phyloP scores from a whole-genome alignment of 2,329 filamentous ascomycete genomes.

The Diaporthe sp. region DNA sequence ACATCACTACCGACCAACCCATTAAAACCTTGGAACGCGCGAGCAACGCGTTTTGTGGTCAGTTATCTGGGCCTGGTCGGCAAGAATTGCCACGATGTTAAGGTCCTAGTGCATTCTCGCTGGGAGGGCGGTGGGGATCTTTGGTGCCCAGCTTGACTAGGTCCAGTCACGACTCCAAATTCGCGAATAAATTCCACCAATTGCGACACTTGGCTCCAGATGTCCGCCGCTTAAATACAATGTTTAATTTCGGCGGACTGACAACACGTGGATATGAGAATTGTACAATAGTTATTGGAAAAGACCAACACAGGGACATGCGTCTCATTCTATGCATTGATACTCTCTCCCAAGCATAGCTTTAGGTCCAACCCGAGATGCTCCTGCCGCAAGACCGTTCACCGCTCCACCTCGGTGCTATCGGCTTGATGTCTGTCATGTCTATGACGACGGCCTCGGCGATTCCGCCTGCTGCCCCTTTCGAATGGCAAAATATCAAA shows the following conservation, averaged over 20 bases:
- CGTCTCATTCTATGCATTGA: background rate
- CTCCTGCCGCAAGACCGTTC: background rate
- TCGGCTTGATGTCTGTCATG: background rate
- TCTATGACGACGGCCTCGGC: background rate
- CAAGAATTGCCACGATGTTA: conserved; percentile 5
- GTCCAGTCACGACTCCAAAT: conserved; percentile 8
- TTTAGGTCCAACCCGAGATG: background rate
- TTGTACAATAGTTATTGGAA: background rate
- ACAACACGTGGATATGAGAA: background rate
- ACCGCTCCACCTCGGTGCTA: background rate
- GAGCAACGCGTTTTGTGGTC: background rate
- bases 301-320: background rate
- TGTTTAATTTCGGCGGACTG: background rate
- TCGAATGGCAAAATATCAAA: conserved; percentile 45
- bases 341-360: background rate
- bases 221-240: background rate
- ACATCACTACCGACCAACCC: background rate
- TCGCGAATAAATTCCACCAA: conserved; percentile 21
- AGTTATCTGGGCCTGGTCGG: background rate
- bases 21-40: background rate
- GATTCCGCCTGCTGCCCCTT: background rate
- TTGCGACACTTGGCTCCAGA: background rate
- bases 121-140: background rate
- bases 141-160: background rate
- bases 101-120: no score